Evolutionary conservation across 2,329 filamentous ascomycete species (phyloP), one percentile per base, ranked within the genome.

Genomic region (Fusarium brevicatenulatum): DNA sequence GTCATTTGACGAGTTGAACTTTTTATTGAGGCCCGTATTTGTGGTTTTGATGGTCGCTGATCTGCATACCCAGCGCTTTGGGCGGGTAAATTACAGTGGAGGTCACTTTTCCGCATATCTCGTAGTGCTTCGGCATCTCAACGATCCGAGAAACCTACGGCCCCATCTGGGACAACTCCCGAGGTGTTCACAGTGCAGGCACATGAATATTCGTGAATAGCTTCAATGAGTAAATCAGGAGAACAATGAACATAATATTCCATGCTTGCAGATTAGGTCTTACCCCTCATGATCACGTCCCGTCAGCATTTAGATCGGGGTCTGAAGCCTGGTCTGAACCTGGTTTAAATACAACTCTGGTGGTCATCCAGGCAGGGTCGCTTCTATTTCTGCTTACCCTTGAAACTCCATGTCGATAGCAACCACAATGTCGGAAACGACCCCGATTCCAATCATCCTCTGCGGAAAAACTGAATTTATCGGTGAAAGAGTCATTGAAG

Each of bases 381-480:
- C 15, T 54, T 42, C 50, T 54, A 42, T 54, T n/a, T 49, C 36
- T 32, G 43, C 47, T 42, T 42, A 42, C 28, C 28, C 36, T 28
- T 28, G 9, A 11, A 36, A 23, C 18, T 18, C 57, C 32, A 19
- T 34, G 23, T 18, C 32, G 19, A 54, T 21, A 25, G 30, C 12
- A 13, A 30, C 15, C 37, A 60, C 40, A 7, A 72, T 72, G 70
- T 7, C 49, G 9, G 44, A 40, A 3, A 3, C 40, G 25, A 15
- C 1, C 3, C 36, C 67, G 1, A 71, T 73, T 2, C 67, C 71
- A 5, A 74, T 73, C 5, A 56, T 74, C 9, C 52, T 74, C 6
- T 73, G 71, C 5, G 71, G 67, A 23, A 73, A 74, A 28, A 59
- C 71, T 16, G 71, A 73, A 19, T 60, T 37, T 2, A 59, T 73